These are phyloP conservation scores for Arachis stenosperma DNA, from an alignment of 306 rosid species.

Conservation along the genomic window DNA sequence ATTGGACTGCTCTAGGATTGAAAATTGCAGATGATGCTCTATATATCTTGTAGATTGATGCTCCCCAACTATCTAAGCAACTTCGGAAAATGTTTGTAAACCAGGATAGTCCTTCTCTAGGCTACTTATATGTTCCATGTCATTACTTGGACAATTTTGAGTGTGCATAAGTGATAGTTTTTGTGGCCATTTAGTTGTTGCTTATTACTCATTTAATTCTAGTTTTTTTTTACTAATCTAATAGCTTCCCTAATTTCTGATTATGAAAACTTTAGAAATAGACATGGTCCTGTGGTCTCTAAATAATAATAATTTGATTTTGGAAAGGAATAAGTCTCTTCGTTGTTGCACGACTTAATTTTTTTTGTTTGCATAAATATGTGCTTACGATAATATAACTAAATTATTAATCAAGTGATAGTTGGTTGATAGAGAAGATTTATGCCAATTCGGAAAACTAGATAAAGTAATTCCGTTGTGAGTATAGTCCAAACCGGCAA, in stretches of 20 bases:
- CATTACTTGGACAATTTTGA: slow-evolving; percentile 1
- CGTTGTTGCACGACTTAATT: slow-evolving; percentile 2
- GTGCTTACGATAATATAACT: background rate
- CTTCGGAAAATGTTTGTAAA: too few relatives aligned
- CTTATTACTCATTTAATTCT: background rate
- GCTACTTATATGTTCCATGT: background rate
- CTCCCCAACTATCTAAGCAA: slow-evolving; percentile 48
- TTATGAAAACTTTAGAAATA: background rate
- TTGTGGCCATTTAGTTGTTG: slow-evolving; percentile 11
- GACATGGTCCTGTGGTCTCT: slow-evolving; percentile 19
- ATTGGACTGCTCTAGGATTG: slow-evolving; percentile 14
- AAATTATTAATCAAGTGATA: background rate
- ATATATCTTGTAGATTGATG: slow-evolving; percentile 75
- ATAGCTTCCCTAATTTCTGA: slow-evolving; percentile 18
- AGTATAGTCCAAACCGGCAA: too few relatives aligned
- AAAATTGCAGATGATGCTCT: slow-evolving; percentile 25
- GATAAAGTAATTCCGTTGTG: too few relatives aligned
- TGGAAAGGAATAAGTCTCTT: slow-evolving; percentile 16
- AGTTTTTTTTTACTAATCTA: background rate
- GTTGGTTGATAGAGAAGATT: background rate
- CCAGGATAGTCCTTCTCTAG: too few relatives aligned
- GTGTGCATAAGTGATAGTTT: too few relatives aligned
- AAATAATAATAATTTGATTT: slow-evolving; percentile 7
- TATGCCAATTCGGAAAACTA: too few relatives aligned
- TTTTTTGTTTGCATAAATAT: slow-evolving; percentile 24